Base-by-base conservation (phyloP, 78 protist genomes). In the Paulinella micropora region DNA sequence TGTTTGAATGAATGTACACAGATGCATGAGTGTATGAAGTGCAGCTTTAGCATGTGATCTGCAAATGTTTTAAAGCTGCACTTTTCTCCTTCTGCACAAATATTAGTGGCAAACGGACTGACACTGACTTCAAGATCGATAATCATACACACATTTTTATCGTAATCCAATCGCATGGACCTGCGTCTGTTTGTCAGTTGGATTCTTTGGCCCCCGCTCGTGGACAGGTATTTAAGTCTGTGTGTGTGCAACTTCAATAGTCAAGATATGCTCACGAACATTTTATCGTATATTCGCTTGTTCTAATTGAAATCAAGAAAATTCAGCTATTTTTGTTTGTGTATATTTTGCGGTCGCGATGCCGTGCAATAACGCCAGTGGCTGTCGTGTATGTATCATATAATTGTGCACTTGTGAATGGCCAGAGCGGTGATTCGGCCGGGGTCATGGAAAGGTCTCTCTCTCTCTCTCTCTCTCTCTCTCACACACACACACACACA, bases 91-190 rank as follows among this genome's bases (percentile, higher is more conserved):
- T 79, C 3, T 32, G 15, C 23, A 32, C 83, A 2, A 31, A 2
- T 32, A 26, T 26, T 31, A 6, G 83, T 79, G 83, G 69, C 4
- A 23, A 9, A 9, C 9, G 69, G 4, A 51, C 9, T 9, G 9
- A 51, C 32, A 23, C 69, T 51, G 69, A 9, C 9, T 4, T 51
- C 69, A 23, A 4, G 69, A 9, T 51, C 9, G 69, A 4, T 4
- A 40, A 96, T 6, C 93, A 95, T 39, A 79, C 34, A 39, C 92
- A 93, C 2, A 93, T 92, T 0, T 95, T 93, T 77, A 2, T 39
- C 1, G 86, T 4, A 39, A 37, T 39, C 67, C 67, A 41, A 41
- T 0, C 67, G 35, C 37, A 83, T 83, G 87, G 87, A 83, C 87
- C 87, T 39, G n/a, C n/a, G n/a, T n/a, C n/a, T n/a, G n/a, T n/a